A percentile compares a stretch with the other conserved stretches of the same genome.
These are phyloP conservation scores for Boletus vermiculosoides DNA, from an alignment of 768 basidiomycete species.

Conservation along the genomic window DNA sequence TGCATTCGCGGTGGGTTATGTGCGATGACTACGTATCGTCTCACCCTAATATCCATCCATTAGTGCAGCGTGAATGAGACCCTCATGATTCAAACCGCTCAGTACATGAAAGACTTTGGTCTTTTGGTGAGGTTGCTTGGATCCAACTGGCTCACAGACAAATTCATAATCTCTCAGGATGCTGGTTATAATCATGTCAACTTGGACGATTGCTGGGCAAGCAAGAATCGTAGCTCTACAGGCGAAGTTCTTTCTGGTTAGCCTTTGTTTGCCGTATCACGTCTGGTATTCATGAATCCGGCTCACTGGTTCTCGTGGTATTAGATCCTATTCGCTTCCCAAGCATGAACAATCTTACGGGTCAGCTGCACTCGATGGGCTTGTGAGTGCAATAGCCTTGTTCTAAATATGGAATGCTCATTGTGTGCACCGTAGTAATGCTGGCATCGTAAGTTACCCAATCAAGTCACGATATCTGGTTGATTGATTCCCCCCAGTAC, in stretches of 20 bases:
- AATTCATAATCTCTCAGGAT: slow-evolving; percentile 36
- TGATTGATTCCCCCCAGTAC: slow-evolving; percentile 39
- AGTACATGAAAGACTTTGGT: slow-evolving; percentile 51
- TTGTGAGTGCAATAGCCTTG: slow-evolving; percentile 40
- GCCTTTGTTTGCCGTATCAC: slow-evolving; percentile 9
- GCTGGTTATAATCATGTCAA: slow-evolving; percentile 59
- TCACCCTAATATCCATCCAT: not conserved
- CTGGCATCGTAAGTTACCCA: slow-evolving; percentile 52
- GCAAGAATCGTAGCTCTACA: slow-evolving; percentile 47
- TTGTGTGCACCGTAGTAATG: slow-evolving; percentile 38
- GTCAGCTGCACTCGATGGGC: slow-evolving; percentile 52
- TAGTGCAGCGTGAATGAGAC: slow-evolving; percentile 60
- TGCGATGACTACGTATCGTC: not conserved
- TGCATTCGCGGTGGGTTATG: slow-evolving; percentile 50
- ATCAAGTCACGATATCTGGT: not conserved
- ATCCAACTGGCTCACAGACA: not conserved
- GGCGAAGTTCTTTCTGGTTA: slow-evolving; percentile 57
- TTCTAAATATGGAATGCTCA: not conserved
- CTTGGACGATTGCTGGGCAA: slow-evolving; percentile 64
- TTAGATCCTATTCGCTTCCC: slow-evolving; percentile 52
- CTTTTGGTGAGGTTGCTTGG: slow-evolving; percentile 38
- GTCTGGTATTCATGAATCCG: not conserved
- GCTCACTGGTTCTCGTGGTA: not conserved
- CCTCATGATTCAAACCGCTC: slow-evolving; percentile 48
- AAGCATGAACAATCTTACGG: slow-evolving; percentile 54